Evolutionary conservation across 768 basidiomycete species (phyloP).

Genomic region (Amanita pallidorosea): DNA sequence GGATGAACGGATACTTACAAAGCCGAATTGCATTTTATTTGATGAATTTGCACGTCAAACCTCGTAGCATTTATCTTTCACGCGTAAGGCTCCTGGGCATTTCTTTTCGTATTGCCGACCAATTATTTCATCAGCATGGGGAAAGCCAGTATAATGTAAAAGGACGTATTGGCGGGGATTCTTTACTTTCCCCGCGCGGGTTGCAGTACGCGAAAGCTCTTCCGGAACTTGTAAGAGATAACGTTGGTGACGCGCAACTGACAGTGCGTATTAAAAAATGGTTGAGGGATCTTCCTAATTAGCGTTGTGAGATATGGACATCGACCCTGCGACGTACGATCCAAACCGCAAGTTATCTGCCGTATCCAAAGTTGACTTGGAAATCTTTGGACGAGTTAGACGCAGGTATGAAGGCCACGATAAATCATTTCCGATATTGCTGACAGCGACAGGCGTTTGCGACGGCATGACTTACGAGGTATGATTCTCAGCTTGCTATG

Average conservation of each 20-base stretch:
- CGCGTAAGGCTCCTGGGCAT: slow-evolving; percentile 37
- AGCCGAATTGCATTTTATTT: slow-evolving; percentile 97
- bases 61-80: slow-evolving; percentile 92
- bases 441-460: slow-evolving; percentile 55
- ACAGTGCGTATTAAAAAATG: slow-evolving; percentile 43
- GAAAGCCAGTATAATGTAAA: slow-evolving; percentile 96
- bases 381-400: slow-evolving; percentile 98
- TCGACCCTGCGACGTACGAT: slow-evolving; percentile 93
- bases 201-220: slow-evolving; percentile 78
- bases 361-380: slow-evolving; percentile 93
- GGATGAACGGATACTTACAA: slow-evolving; percentile 91
- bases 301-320: slow-evolving; percentile 75
- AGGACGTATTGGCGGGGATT: slow-evolving; percentile 98
- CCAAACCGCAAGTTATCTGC: slow-evolving; percentile 75
- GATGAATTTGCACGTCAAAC: slow-evolving; percentile 97
- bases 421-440: background rate
- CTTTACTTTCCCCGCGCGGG: slow-evolving; percentile 74
- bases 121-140: slow-evolving; percentile 69
- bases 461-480: slow-evolving; percentile 97
- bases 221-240: slow-evolving; percentile 79
- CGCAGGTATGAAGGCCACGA: slow-evolving; percentile 41
- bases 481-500: slow-evolving; percentile 5
- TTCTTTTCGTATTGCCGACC: slow-evolving; percentile 4
- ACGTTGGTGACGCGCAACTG: slow-evolving; percentile 79
- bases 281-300: background rate